Conservation (phyloP, 2,329 filamentous ascomycete species). For the Zymoseptoria passerinii region DNA sequence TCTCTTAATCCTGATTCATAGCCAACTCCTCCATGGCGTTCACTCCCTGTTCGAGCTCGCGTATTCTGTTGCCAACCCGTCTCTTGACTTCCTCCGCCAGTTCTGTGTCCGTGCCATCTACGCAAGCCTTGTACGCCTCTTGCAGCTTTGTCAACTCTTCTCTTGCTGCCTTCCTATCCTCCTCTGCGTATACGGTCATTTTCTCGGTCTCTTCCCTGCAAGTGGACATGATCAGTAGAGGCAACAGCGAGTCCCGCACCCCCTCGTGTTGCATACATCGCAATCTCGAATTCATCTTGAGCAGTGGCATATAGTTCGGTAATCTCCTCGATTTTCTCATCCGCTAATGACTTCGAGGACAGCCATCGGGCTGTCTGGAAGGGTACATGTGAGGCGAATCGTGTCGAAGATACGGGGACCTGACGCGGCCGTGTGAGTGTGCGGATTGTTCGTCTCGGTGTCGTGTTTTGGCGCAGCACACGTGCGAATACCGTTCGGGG, state of each 20-base stretch:
- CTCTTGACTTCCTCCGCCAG: slow-evolving; percentile 44
- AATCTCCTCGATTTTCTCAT: slow-evolving; percentile 35
- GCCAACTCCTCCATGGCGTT: slow-evolving; percentile 45
- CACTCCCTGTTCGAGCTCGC: slow-evolving; percentile 47
- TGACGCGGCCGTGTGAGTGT: slow-evolving; percentile 13
- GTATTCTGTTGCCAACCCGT: slow-evolving; percentile 43
- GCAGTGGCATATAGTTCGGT: slow-evolving; percentile 35
- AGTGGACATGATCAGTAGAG: background rate
- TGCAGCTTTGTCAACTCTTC: slow-evolving; percentile 45
- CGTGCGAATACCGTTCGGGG: slow-evolving; percentile 13
- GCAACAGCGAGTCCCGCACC: background rate
- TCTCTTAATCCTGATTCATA: slow-evolving; percentile 35
- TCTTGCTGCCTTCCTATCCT: slow-evolving; percentile 45
- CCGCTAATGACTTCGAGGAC: slow-evolving; percentile 25
- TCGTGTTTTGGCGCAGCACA: slow-evolving; percentile 12
- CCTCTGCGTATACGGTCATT: slow-evolving; percentile 48
- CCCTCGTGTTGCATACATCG: slow-evolving; percentile 19
- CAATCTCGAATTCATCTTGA: slow-evolving; percentile 42
- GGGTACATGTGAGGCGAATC: slow-evolving; percentile 20
- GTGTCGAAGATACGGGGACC: slow-evolving; percentile 3
- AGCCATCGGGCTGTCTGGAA: slow-evolving; percentile 20
- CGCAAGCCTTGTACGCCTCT: slow-evolving; percentile 37
- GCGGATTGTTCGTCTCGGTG: slow-evolving; percentile 12
- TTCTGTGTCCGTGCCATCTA: slow-evolving; percentile 35
- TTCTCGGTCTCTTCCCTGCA: slow-evolving; percentile 42